Evolutionary conservation across 345 rosid genomes (phyloP).

Genomic region (Eutrema yunnanense): DNA sequence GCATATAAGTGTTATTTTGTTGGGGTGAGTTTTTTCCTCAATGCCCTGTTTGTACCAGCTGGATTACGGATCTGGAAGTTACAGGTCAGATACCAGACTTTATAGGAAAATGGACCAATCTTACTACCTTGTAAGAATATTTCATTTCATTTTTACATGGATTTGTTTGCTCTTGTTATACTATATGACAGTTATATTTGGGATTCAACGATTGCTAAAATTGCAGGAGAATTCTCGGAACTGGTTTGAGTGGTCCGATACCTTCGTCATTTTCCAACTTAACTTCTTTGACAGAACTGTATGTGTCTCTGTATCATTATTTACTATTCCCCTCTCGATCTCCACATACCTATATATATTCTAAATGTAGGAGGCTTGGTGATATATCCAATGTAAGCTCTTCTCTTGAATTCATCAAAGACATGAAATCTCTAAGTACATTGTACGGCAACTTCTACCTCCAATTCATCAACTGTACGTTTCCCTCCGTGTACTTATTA

Average conservation of each 20-base stretch:
- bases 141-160: background rate
- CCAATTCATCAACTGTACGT: background rate
- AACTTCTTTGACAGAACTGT: constrained; percentile 47
- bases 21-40: background rate
- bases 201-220: background rate
- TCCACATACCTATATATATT: background rate
- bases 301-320: constrained; percentile 20
- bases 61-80: constrained; percentile 39
- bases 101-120: constrained; percentile 50
- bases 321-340: background rate
- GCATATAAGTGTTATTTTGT: background rate
- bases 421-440: constrained; percentile 39
- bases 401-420: constrained; percentile 42
- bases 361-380: constrained; percentile 51
- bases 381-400: constrained; percentile 53
- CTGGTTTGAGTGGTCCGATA: constrained; percentile 52
- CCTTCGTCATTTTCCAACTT: constrained; percentile 56
- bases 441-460: constrained; percentile 37
- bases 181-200: background rate
- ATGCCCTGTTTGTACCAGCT: constrained; percentile 19
- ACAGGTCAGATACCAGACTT: constrained; percentile 54
- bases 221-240: constrained; percentile 53
- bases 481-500: background rate
- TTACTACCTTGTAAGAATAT: constrained; percentile 37
- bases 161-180: background rate